Percentiles rank a stretch among this genome's conserved stretches.
These are phyloP conservation scores for Metarhizium robertsii DNA, from an alignment of 2,329 filamentous ascomycete species.

Conservation along the genomic window DNA sequence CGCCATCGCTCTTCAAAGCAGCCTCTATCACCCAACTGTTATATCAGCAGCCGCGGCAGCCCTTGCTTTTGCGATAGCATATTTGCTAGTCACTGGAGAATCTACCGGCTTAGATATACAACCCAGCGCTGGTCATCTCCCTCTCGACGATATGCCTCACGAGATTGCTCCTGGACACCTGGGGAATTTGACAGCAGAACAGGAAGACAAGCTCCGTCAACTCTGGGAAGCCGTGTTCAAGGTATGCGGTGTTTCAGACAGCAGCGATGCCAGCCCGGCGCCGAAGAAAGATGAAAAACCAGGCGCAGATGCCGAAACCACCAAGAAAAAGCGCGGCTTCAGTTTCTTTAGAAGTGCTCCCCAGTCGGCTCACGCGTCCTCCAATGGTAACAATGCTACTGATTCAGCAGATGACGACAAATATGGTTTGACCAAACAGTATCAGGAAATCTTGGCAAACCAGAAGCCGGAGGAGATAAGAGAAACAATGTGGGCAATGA, in stretches of 20 bases:
- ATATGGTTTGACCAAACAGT: slow-evolving; percentile 82
- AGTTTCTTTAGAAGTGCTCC: slow-evolving; percentile 54
- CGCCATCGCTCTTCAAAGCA: neutral
- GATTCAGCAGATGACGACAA: slow-evolving; percentile 68
- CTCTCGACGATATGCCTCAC: slow-evolving; percentile 26
- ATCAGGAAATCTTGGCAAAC: slow-evolving; percentile 69
- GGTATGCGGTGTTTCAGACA: slow-evolving; percentile 54
- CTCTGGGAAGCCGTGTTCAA: slow-evolving; percentile 73
- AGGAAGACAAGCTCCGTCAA: slow-evolving; percentile 80
- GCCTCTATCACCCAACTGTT: neutral
- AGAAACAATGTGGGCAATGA: slow-evolving; percentile 80
- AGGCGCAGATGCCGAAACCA: slow-evolving; percentile 39
- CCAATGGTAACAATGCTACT: slow-evolving; percentile 24
- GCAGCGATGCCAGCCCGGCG: slow-evolving; percentile 15
- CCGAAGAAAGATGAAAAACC: neutral
- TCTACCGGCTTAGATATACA: neutral
- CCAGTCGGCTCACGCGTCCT: slow-evolving; percentile 21
- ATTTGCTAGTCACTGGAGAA: neutral
- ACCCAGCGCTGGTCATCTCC: neutral
- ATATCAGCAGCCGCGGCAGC: slow-evolving; percentile 5
- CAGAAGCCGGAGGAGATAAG: slow-evolving; percentile 71
- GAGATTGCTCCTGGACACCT: slow-evolving; percentile 59
- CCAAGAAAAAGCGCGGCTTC: slow-evolving; percentile 62
- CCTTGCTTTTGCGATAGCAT: slow-evolving; percentile 3
- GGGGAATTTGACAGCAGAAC: slow-evolving; percentile 79